These are phyloP conservation scores for Candida glaebosa DNA, from an alignment of 805 yeast genomes.

Conservation along the genomic window DNA sequence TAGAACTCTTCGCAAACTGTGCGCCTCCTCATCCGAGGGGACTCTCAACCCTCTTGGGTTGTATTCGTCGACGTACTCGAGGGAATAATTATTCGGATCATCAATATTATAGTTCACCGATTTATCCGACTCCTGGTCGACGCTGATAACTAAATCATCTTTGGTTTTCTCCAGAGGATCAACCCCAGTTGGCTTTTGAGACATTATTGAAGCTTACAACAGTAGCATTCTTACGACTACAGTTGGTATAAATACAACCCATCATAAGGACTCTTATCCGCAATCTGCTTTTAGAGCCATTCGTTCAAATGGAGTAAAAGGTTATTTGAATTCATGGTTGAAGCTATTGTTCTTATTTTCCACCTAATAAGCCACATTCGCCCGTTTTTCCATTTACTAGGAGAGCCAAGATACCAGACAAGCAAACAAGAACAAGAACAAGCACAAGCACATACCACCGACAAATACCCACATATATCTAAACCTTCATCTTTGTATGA, in stretches of 20 bases:
- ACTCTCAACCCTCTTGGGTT: slow-evolving; percentile 37
- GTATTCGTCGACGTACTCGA: slow-evolving; percentile 26
- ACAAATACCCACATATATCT: too few species aligned
- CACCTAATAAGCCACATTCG: not conserved
- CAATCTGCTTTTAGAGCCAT: not conserved
- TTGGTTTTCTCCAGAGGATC: not conserved
- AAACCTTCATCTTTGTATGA: too few species aligned
- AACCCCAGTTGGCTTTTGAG: not conserved
- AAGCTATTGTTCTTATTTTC: not conserved
- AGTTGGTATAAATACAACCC: too few species aligned
- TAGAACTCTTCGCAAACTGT: slow-evolving; percentile 29
- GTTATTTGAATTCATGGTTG: not conserved
- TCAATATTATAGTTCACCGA: slow-evolving; percentile 19
- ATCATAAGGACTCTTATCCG: too few species aligned
- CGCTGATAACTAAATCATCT: not conserved
- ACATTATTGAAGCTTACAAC: too few species aligned
- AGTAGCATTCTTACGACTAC: too few species aligned
- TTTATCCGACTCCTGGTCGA: not conserved
- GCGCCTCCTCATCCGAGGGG: slow-evolving; percentile 26
- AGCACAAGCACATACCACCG: too few species aligned
- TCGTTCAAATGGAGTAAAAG: not conserved
- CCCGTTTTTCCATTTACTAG: too few species aligned
- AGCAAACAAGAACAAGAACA: too few species aligned
- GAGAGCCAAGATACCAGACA: too few species aligned
- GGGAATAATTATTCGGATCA: slow-evolving; percentile 19